phyloP scores from a whole-genome alignment of 2,329 filamentous ascomycete genomes.

The Ophiostoma angusticollis region DNA sequence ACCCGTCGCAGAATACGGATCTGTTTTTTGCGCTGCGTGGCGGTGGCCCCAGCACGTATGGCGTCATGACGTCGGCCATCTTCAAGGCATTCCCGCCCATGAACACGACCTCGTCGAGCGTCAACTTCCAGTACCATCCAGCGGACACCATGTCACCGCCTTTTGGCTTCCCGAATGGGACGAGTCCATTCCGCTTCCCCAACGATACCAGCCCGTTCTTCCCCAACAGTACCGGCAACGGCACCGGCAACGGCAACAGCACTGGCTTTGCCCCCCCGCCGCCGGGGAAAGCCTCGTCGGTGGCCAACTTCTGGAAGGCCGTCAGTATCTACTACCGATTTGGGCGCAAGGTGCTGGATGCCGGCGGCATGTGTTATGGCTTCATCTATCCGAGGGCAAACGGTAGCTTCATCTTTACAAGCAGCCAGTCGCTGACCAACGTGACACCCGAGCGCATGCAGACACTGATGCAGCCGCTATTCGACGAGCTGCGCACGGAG shows the following conservation, averaged over 20 bases:
- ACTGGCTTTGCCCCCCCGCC: not conserved
- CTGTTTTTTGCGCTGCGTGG: constrained; percentile 43
- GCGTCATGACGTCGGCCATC: constrained; percentile 17
- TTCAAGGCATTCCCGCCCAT: constrained; percentile 17
- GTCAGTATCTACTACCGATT: constrained; percentile 16
- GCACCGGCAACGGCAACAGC: not conserved
- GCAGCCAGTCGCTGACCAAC: constrained; percentile 16
- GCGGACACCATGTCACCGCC: not conserved
- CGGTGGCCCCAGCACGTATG: constrained; percentile 23
- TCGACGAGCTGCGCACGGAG: constrained; percentile 20
- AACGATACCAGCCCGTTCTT: not conserved
- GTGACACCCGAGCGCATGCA: constrained; percentile 19
- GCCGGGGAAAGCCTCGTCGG: constrained; percentile 3
- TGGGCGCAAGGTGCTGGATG: constrained; percentile 13
- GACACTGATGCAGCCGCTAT: constrained; percentile 20
- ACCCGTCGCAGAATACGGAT: constrained; percentile 31
- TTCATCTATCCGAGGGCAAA: constrained; percentile 18
- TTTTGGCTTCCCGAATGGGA: not conserved
- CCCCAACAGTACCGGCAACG: not conserved
- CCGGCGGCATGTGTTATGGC: constrained; percentile 16
- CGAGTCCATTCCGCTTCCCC: not conserved
- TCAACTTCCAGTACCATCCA: constrained; percentile 13
- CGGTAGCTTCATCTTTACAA: constrained; percentile 16
- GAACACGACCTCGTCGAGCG: constrained; percentile 7
- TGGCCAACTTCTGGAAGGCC: constrained; percentile 16